phyloP scores from a whole-genome alignment of 495 filamentous ascomycete species.

The Xylaria acuta region DNA sequence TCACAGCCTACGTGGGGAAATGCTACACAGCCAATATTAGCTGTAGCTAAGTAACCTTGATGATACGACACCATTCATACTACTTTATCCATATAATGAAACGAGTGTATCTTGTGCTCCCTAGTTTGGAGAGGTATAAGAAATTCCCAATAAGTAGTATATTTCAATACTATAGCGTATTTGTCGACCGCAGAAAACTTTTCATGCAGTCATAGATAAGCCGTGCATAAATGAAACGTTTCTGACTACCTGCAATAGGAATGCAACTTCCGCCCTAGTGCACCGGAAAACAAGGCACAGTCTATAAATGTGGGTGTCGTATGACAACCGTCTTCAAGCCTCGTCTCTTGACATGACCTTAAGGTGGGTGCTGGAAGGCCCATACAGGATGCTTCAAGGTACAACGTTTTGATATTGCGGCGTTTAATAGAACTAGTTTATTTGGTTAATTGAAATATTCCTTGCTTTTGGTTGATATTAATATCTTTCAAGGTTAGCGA shows the following conservation, averaged over 20 bases:
- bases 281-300: neutral
- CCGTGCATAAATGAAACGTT: neutral
- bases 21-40: neutral
- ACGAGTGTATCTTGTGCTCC: neutral
- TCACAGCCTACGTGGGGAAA: neutral
- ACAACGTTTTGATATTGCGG: neutral
- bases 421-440: neutral
- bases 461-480: neutral
- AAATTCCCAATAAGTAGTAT: neutral
- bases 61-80: neutral
- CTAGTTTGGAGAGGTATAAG: neutral
- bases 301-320: neutral
- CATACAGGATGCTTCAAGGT: neutral
- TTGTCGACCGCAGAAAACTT: neutral
- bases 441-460: neutral
- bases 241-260: neutral
- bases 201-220: conserved; percentile 23
- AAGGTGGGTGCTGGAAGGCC: neutral
- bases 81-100: neutral
- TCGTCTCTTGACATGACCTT: neutral
- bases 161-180: neutral
- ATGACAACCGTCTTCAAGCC: neutral
- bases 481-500: neutral
- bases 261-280: neutral
- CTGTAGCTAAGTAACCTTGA: too few species aligned